Evolutionary conservation across 2,329 filamentous ascomycete genomes (phyloP).

Genomic region (Penicillium sp.): DNA sequence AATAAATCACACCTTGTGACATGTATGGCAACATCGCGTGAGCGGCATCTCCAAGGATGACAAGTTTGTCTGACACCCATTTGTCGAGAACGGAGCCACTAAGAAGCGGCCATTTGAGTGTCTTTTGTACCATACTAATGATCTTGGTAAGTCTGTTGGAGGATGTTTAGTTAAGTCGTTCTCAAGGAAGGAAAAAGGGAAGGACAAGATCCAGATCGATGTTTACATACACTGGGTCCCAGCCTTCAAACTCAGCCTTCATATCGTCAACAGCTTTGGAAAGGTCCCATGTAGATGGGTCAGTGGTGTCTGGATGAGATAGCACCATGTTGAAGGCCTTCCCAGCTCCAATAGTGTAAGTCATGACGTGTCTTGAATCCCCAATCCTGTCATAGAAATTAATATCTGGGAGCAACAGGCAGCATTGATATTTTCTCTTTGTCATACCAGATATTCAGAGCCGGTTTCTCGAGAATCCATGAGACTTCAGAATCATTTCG

Average conservation of each 20-base stretch:
- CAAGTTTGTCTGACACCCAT: conserved; percentile 7
- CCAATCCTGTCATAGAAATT: conserved; percentile 17
- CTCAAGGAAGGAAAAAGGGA: neutral
- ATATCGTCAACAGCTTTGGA: conserved; percentile 32
- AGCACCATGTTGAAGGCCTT: conserved; percentile 50
- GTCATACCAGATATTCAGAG: conserved; percentile 42
- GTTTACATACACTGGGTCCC: conserved; percentile 19
- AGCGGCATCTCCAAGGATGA: conserved; percentile 12
- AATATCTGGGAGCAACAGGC: neutral
- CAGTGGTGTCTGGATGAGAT: conserved; percentile 41
- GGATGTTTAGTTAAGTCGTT: neutral
- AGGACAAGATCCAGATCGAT: neutral
- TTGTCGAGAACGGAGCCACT: conserved; percentile 15
- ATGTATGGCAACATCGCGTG: conserved; percentile 15
- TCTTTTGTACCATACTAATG: conserved; percentile 22
- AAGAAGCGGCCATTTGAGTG: conserved; percentile 28
- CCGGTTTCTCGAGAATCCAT: conserved; percentile 43
- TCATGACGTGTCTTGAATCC: conserved; percentile 45
- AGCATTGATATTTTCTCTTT: too few species aligned
- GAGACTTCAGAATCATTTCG: conserved; percentile 34
- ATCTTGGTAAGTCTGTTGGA: conserved; percentile 27
- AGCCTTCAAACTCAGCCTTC: conserved; percentile 24
- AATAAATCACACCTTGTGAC: conserved; percentile 8
- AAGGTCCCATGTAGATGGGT: conserved; percentile 29
- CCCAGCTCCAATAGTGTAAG: conserved; percentile 41